Percentiles rank a stretch among this genome's conserved stretches.
Evolutionary conservation across 805 yeast genomes (phyloP).

Genomic region (Suhomyces faveliae): DNA sequence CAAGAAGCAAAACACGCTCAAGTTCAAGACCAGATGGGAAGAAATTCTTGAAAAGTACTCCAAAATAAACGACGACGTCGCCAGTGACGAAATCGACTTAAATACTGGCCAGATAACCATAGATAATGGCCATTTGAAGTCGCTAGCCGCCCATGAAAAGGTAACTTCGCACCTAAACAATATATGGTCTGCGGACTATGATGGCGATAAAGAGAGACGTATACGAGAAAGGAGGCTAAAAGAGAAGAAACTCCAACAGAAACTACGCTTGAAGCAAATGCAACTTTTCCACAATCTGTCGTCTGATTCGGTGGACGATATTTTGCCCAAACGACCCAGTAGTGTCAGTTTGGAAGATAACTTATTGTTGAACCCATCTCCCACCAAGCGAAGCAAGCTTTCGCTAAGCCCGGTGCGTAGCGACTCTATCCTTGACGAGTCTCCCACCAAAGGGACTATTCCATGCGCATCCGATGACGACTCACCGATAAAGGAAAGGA

Average conservation of each 20-base stretch:
- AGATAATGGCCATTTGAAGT: conserved; percentile 68
- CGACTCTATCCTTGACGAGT: neutral
- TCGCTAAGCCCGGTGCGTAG: neutral
- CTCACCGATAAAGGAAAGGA: neutral
- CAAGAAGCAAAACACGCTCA: conserved; percentile 27
- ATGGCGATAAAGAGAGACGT: conserved; percentile 22
- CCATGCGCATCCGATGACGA: neutral
- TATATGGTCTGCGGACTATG: conserved; percentile 41
- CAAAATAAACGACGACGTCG: conserved; percentile 44
- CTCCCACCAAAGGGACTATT: conserved; percentile 3
- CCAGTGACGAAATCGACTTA: conserved; percentile 67
- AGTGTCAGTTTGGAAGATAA: conserved; percentile 2
- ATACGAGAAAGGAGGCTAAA: conserved; percentile 9
- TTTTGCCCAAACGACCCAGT: neutral
- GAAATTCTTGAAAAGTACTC: conserved; percentile 53
- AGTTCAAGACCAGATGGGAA: conserved; percentile 44
- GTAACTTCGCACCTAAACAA: neutral
- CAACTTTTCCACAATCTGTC: conserved; percentile 4
- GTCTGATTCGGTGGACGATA: neutral
- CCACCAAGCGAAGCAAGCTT: conserved; percentile 6
- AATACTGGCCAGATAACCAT: conserved; percentile 59
- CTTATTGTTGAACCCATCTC: conserved; percentile 3
- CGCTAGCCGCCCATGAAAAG: conserved; percentile 30
- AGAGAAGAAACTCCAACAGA: conserved; percentile 11
- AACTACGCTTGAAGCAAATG: conserved; percentile 16